A percentile compares a stretch with the other conserved stretches of the same genome.
Evolutionary conservation across 2,329 filamentous ascomycete species (phyloP).

Genomic region (Clarireedia hainanense): DNA sequence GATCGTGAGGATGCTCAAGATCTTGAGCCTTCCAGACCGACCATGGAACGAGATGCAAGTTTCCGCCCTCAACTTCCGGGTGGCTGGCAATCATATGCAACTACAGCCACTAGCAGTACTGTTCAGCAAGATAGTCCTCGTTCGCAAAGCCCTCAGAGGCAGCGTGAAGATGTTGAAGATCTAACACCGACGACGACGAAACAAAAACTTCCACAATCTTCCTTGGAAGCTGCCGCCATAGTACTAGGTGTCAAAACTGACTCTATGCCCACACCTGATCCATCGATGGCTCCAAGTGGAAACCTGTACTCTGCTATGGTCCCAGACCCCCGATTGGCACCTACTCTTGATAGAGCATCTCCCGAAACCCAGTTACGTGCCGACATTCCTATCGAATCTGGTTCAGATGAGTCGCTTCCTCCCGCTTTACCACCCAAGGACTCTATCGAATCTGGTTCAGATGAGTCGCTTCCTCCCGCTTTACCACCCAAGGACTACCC

Average conservation of each 20-base stretch:
- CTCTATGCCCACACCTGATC: slow-evolving; percentile 19
- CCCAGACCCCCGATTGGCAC: slow-evolving; percentile 21
- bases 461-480: slow-evolving; percentile 32
- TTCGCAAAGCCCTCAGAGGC: neutral
- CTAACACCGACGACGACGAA: slow-evolving; percentile 22
- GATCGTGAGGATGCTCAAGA: slow-evolving; percentile 5
- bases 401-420: slow-evolving; percentile 34
- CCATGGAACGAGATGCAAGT: slow-evolving; percentile 20
- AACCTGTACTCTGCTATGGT: slow-evolving; percentile 19
- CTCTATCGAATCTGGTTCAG: slow-evolving; percentile 18
- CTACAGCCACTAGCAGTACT: slow-evolving; percentile 16
- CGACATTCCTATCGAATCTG: slow-evolving; percentile 23
- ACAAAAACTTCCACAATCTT: slow-evolving; percentile 15
- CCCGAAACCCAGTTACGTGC: slow-evolving; percentile 20
- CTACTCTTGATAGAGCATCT: slow-evolving; percentile 16
- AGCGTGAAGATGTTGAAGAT: slow-evolving; percentile 14
- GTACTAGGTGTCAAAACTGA: slow-evolving; percentile 15
- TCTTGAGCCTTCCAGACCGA: slow-evolving; percentile 16
- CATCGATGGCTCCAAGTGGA: slow-evolving; percentile 17
- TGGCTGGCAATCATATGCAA: slow-evolving; percentile 27
- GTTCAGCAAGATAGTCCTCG: slow-evolving; percentile 3
- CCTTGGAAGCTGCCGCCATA: slow-evolving; percentile 28
- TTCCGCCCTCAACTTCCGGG: slow-evolving; percentile 27
- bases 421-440: neutral
- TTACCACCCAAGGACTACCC: neutral